Evolutionary conservation across 2,329 filamentous ascomycete species (phyloP), one percentile per base, ranked within the genome.

Genomic region (Nothopassalora personata): DNA sequence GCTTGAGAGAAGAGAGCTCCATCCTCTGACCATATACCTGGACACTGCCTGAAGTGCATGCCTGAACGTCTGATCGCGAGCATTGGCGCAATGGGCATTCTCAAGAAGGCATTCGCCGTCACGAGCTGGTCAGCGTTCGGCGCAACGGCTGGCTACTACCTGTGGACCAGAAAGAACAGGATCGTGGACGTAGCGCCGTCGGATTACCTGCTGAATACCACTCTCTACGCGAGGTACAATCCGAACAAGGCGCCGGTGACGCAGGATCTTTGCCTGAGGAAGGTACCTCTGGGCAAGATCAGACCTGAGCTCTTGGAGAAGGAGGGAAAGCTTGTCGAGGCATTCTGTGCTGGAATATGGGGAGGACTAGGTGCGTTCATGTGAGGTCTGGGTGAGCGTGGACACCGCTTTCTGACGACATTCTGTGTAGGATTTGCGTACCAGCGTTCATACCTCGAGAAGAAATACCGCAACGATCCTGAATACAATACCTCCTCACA

Each of bases 311-410:
- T 90, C 56, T 74, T 89, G 13, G 77, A 87, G 68, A 80, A 83
- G 64, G 83, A 82, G 68, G 79, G 80, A 33, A 79, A 84, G 64
- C 76, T 89, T 52, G 81, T 82, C 1, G 78, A 87, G 65, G 83
- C 83, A 64, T 88, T 89, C 69, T 88, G 85, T 69, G 83, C 83
- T 11, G 86, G 86, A 48, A 75, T 88, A 52, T 90, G 83, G 86
- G 81, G 82, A 62, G 85, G 84, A 57, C 79, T 80, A 70, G 86
- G 86, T 88, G 72, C 61, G 80, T 27, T 3, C 7, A 11, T 11
- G 11, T 5, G 19, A 30, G n/a, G 43, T 51, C 15, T 9, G 27
- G 18, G 27, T 39, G 36, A 39, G 18, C n/a, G 23, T 23, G 23
- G 27, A n/a, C 30, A 52, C 34, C 23, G 34, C 52, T 54, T n/a